Percentiles rank a stretch among this genome's conserved stretches.
These are phyloP conservation scores for Mortierella sp. DNA, from an alignment of 371 early-diverging fungal genomes.

Conservation along the genomic window DNA sequence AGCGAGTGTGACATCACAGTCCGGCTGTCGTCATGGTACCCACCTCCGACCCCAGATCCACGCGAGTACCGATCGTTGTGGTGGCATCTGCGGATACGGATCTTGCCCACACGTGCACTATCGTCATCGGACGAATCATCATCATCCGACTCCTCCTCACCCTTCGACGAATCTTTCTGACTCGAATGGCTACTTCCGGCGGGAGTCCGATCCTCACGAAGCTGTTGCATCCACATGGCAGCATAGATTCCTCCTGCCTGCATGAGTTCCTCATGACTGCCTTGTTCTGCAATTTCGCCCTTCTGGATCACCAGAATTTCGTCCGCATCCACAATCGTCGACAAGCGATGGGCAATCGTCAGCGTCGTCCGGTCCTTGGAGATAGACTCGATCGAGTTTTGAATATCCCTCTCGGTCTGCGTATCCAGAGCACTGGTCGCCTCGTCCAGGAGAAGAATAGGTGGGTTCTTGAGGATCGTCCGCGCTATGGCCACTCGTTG, in stretches of 20 bases:
- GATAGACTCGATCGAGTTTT: constrained; percentile 74
- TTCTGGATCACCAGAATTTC: constrained; percentile 83
- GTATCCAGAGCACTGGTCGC: constrained; percentile 65
- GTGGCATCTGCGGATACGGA: constrained; percentile 27
- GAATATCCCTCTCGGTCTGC: constrained; percentile 87
- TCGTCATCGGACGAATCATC: constrained; percentile 34
- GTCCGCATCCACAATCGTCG: constrained; percentile 87
- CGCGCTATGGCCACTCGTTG: constrained; percentile 94
- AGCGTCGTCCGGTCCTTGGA: constrained; percentile 92
- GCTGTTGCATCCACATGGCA: constrained; percentile 93
- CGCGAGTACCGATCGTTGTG: constrained; percentile 26
- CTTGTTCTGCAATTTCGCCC: constrained; percentile 89
- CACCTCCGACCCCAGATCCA: background rate
- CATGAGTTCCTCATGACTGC: constrained; percentile 90
- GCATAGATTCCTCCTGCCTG: constrained; percentile 75
- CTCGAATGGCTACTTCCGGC: constrained; percentile 37
- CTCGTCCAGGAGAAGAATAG: constrained; percentile 85
- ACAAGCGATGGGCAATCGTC: constrained; percentile 95
- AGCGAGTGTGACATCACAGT: constrained; percentile 40
- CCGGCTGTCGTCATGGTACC: background rate
- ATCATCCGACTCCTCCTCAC: constrained; percentile 46
- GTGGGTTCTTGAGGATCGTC: constrained; percentile 84
- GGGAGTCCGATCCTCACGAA: constrained; percentile 72
- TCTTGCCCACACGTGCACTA: constrained; percentile 19
- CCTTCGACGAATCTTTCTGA: constrained; percentile 55